phyloP scores from a whole-genome alignment of 2,329 filamentous ascomycete genomes.

The Pyricularia pennisetigena region DNA sequence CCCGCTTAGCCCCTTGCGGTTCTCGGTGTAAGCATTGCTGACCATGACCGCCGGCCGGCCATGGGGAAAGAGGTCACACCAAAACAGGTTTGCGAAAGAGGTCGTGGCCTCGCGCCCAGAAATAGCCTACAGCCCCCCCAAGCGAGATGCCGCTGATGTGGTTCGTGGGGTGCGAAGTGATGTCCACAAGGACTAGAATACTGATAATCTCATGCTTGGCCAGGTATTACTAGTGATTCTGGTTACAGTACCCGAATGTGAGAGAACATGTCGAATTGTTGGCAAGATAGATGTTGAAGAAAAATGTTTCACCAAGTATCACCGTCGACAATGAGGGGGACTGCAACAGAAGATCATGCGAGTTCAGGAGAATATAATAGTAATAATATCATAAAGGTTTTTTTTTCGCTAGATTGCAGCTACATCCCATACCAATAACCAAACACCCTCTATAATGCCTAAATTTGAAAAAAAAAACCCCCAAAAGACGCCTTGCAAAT shows the following conservation, averaged over 20 bases:
- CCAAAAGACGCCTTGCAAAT: constrained; percentile 1
- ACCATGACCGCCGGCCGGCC: not conserved
- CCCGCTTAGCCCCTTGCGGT: not conserved
- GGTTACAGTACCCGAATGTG: no score
- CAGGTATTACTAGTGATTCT: no score
- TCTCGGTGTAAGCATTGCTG: not conserved
- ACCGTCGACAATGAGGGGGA: no score
- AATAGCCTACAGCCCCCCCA: not conserved
- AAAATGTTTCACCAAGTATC: no score
- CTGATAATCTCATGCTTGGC: no score
- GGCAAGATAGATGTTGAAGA: not conserved
- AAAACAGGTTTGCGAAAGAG: not conserved
- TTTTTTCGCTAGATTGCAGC: not conserved
- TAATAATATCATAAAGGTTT: not conserved
- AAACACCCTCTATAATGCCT: not conserved
- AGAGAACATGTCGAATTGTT: no score
- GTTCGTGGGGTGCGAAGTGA: not conserved
- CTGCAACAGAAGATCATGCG: not conserved
- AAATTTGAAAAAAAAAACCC: not conserved
- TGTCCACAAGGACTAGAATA: not conserved
- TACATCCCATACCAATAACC: not conserved
- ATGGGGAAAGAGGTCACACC: not conserved
- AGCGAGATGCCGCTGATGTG: not conserved
- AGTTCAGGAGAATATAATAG: not conserved
- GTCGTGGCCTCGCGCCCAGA: not conserved